phyloP scores from a whole-genome alignment of 2,329 filamentous ascomycete species.

The Fusarium miscanthi region DNA sequence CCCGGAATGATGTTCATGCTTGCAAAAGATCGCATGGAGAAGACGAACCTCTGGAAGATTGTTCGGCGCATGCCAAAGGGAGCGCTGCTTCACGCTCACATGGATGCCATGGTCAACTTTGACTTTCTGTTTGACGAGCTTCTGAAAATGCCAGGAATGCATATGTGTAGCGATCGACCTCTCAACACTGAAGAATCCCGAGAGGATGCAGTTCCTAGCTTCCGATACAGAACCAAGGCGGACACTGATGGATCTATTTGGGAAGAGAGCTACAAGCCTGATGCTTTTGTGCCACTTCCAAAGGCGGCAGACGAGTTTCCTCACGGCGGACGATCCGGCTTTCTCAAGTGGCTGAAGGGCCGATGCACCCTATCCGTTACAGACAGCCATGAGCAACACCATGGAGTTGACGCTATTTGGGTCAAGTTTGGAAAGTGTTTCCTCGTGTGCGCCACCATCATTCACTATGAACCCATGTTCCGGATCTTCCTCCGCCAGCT shows the following conservation, averaged over 20 bases:
- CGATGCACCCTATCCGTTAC: conserved; percentile 77
- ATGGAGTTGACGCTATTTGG: conserved; percentile 88
- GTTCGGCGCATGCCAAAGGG: conserved; percentile 91
- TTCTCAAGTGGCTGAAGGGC: conserved; percentile 80
- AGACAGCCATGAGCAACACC: conserved; percentile 82
- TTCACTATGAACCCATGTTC: conserved; percentile 93
- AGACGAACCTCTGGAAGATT: conserved; percentile 86
- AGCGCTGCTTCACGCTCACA: conserved; percentile 83
- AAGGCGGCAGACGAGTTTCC: conserved; percentile 81
- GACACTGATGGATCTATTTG: conserved; percentile 69
- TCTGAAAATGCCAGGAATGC: conserved; percentile 78
- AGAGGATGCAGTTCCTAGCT: conserved; percentile 67
- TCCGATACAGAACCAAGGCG: conserved; percentile 66
- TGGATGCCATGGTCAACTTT: conserved; percentile 91
- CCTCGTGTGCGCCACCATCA: conserved; percentile 75
- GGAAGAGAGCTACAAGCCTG: conserved; percentile 69
- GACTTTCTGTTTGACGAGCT: conserved; percentile 81
- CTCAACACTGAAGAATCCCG: conserved; percentile 66
- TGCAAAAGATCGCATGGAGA: conserved; percentile 87
- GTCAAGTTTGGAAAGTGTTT: conserved; percentile 82
- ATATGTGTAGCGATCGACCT: conserved; percentile 70
- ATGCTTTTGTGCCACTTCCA: conserved; percentile 67
- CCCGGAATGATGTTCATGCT: conserved; percentile 95
- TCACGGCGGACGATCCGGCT: conserved; percentile 74
- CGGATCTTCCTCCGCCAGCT: conserved; percentile 78